Evolutionary conservation across 148 eudicot species (phyloP).

Genomic region (Vaccinium macrocarpon): DNA sequence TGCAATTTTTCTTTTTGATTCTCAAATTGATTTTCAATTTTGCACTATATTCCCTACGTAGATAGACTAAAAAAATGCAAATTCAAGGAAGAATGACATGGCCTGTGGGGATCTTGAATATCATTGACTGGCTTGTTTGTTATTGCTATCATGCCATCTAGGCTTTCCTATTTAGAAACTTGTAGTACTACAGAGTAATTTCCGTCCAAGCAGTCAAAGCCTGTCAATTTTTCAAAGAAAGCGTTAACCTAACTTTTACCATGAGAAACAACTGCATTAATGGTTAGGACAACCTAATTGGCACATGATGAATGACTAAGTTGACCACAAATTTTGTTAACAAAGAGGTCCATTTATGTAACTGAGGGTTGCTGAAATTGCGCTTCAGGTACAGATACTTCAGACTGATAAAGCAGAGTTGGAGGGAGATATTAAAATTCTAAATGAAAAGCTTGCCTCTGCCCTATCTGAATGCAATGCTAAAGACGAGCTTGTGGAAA

Average conservation of each 20-base stretch:
- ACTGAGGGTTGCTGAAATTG: constrained; percentile 4
- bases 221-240: constrained; percentile 1
- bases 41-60: not conserved
- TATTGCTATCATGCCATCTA: not conserved
- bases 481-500: constrained; percentile 61
- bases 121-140: not conserved
- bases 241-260: not conserved
- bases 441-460: constrained; percentile 59
- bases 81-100: not conserved
- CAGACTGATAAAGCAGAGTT: constrained; percentile 57
- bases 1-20: not conserved
- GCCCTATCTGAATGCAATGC: constrained; percentile 56
- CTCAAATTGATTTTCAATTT: not conserved
- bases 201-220: not conserved
- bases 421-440: constrained; percentile 49
- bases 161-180: not conserved
- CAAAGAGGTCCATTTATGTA: not conserved
- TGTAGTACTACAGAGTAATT: not conserved
- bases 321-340: constrained; percentile 3
- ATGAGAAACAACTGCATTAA: constrained; percentile 4
- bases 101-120: not conserved
- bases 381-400: constrained; percentile 46
- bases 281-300: not conserved
- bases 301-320: not conserved
- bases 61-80: not conserved